Evolutionary conservation across 768 basidiomycete species (phyloP), one percentile per base, ranked within the genome.

Genomic region (Phlegmacium glaucopus): DNA sequence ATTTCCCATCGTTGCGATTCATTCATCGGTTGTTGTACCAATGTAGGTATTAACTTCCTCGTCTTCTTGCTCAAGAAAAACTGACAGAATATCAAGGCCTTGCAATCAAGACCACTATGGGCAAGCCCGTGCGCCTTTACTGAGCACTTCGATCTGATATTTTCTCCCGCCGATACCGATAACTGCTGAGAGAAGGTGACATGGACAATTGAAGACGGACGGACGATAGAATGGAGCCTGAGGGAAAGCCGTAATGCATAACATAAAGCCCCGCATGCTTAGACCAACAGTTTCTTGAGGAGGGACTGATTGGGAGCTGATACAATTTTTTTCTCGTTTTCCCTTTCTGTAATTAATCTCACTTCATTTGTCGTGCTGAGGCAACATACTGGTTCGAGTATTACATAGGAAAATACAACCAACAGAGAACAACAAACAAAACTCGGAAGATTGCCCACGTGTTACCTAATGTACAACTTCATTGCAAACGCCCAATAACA

Each of bases 51-150:
- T 81, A 99, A 99, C 85, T 99, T 99, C 83, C 82, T 99, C 61
- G 93, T 99, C 64, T 98, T 95, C 15, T 75, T 99, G 52, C 83
- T 99, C 68, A 98, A 98, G 84, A 99, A 99, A 83, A 90, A 95
- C 77, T 92, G 94, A 94, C 96, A 98, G 72, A 99, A 98, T 75
- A 87, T 98, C 77, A 94, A 93, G 77, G 95, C 93, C 44, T 78
- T 98, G 55, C 93, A 97, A 85, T 99, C 79, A 99, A 99, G 81
- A 84, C 85, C 62, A 94, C 95, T 64, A 99, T 98, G 96, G 95
- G 95, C 79, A 96, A 95, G 75, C 92, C 94, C 51, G 74, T 94
- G 61, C 92, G 95, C 50, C 77, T 98, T 54, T 98, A 87, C 86
- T 97, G 78, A 78, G 41, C 46, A 57, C 30, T 38, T 38, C 9